Percentiles rank a stretch among this genome's conserved stretches.
phyloP scores from a whole-genome alignment of 108 stramenopile genomes.

The Fragilaria crotonensis region DNA sequence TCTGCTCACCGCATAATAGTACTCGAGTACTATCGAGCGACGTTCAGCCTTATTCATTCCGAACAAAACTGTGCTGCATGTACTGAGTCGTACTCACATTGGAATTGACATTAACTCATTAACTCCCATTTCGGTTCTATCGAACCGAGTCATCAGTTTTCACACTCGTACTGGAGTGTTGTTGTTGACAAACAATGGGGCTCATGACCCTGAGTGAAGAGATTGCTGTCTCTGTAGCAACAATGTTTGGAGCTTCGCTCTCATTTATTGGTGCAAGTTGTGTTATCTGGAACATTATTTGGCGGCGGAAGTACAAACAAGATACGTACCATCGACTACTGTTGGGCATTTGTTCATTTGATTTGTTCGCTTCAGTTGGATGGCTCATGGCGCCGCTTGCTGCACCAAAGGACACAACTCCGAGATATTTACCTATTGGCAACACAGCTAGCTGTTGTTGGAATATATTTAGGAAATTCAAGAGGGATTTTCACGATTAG shows the following conservation, averaged over 20 bases:
- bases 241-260: background rate
- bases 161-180: too few relatives aligned
- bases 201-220: background rate
- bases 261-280: background rate
- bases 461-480: too few relatives aligned
- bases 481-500: too few relatives aligned
- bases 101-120: too few relatives aligned
- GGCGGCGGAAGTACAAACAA: background rate
- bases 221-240: background rate
- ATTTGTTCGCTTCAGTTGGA: constrained; percentile 12
- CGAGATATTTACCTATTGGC: constrained; percentile 3
- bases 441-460: constrained; percentile 18
- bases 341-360: constrained; percentile 15
- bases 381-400: constrained; percentile 17
- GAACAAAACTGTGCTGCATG: too few relatives aligned
- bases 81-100: too few relatives aligned
- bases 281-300: background rate
- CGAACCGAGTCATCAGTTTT: too few relatives aligned
- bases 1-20: too few relatives aligned
- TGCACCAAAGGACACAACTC: constrained; percentile 8
- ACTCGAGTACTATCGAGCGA: too few relatives aligned
- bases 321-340: constrained; percentile 23
- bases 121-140: too few relatives aligned
- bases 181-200: too few relatives aligned
- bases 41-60: too few relatives aligned